Base-by-base conservation (phyloP, 208 protist genomes). In the Crithidia bombi region DNA sequence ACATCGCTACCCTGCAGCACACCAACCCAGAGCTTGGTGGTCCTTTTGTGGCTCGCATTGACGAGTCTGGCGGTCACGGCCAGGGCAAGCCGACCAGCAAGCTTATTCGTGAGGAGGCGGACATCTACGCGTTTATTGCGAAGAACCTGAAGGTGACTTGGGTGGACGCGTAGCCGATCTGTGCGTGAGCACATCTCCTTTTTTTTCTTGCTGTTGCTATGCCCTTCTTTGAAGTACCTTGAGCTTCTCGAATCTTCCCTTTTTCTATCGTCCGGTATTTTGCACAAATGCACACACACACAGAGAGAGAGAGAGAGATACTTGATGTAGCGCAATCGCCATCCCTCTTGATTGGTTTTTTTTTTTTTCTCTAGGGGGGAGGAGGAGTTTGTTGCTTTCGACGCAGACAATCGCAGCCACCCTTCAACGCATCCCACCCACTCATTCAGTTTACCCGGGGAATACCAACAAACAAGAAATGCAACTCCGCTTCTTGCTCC, bases 11-110 rank as follows among this genome's bases (percentile, higher is more conserved):
- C 51, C 71, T 98, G 23, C 97, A 99, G 85, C 91, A 98, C 83
- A 62, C 55, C 43, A 91, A 94, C 70, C 81, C 87, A 1, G 69
- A 78, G 23, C 4, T 81, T 5, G 81, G 87, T 17, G 86, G 85
- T 0, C 91, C 91, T 11, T 92, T 98, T 51, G 75, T 97, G 23
- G 89, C 86, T 2, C 82, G 91, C 38, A 80, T 98, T 51, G 91
- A 97, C 69, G 76, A 90, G 11, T 49, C 89, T 1, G 92, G 89
- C 14, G 91, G 94, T 10, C 92, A 98, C 73, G 94, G 93, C 41
- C 87, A 81, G n/a, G 96, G 97, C 32, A 98, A 98, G 65, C 93
- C 97, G 11, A 93, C 81, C 11, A 87, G 73, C 65, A 98, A 98
- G 81, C 76, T 87, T 26, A 75, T 98, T 17, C 66, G 71, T 6